A percentile compares a stretch with the other conserved stretches of the same genome.
Conservation (phyloP, 2,329 filamentous ascomycete genomes). For the Harringtonia aguacate region DNA sequence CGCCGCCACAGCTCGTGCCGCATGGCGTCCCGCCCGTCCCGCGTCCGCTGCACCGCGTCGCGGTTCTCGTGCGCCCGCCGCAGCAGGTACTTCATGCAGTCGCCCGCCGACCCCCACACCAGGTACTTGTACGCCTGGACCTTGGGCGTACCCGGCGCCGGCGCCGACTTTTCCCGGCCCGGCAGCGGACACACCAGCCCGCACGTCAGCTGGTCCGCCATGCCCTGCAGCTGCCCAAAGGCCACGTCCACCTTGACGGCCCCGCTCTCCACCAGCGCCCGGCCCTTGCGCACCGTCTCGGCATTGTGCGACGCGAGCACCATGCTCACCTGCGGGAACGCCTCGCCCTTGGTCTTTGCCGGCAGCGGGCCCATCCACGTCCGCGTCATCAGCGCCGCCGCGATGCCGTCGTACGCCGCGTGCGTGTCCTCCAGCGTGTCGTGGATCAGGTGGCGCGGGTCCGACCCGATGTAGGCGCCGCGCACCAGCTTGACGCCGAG, state of each 20-base stretch:
- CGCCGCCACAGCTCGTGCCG: constrained; percentile 49
- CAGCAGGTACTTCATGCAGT: constrained; percentile 79
- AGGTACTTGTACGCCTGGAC: constrained; percentile 53
- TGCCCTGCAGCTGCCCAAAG: constrained; percentile 82
- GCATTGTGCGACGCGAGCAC: constrained; percentile 80
- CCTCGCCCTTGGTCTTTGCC: constrained; percentile 22
- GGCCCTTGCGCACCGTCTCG: constrained; percentile 52
- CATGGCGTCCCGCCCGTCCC: constrained; percentile 51
- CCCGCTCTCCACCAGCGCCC: constrained; percentile 36
- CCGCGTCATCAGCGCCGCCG: constrained; percentile 54
- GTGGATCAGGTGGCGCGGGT: constrained; percentile 60
- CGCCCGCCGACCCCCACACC: constrained; percentile 59
- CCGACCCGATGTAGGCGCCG: constrained; percentile 61
- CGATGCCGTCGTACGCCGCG: constrained; percentile 59
- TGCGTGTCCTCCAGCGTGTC: constrained; percentile 65
- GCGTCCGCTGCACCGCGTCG: constrained; percentile 55
- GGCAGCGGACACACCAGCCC: neutral
- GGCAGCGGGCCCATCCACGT: constrained; percentile 46
- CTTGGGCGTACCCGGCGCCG: neutral
- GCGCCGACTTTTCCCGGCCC: constrained; percentile 5
- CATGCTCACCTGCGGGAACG: constrained; percentile 49
- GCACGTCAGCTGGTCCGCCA: constrained; percentile 76
- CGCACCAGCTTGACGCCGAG: constrained; percentile 67
- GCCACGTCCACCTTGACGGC: constrained; percentile 31
- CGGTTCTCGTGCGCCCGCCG: constrained; percentile 65